These are phyloP conservation scores for Fusarium nisikadoi DNA, from an alignment of 2,329 filamentous ascomycete species.

Conservation along the genomic window DNA sequence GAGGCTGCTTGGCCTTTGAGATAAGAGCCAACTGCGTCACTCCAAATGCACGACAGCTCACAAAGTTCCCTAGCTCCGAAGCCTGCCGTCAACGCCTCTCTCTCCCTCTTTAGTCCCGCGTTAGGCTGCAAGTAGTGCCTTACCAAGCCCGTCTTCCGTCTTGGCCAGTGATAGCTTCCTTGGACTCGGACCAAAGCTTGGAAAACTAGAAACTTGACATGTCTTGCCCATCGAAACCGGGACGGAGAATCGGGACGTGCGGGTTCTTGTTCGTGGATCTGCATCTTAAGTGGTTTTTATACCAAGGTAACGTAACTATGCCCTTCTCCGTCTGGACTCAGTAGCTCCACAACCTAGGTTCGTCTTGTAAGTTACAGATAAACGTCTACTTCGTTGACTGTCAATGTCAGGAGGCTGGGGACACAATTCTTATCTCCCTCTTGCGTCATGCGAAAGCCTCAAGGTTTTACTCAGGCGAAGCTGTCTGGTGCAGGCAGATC, in stretches of 20 bases:
- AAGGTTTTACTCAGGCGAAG: neutral
- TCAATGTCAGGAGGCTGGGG: conserved; percentile 18
- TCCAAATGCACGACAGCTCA: conserved; percentile 21
- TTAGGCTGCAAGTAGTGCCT: conserved; percentile 14
- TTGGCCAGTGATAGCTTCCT: conserved; percentile 21
- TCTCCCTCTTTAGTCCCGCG: conserved; percentile 31
- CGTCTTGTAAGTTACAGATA: neutral
- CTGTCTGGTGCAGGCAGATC: neutral
- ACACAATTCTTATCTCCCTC: neutral
- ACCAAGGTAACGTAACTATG: neutral
- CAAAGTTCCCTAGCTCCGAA: conserved; percentile 14
- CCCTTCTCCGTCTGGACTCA: neutral
- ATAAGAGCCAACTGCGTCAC: conserved; percentile 21
- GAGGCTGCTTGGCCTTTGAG: neutral
- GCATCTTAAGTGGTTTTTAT: neutral
- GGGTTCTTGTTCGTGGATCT: conserved; percentile 3
- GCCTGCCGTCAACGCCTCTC: conserved; percentile 28
- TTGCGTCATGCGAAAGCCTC: neutral
- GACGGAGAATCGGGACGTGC: conserved; percentile 20
- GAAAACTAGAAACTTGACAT: conserved; percentile 14
- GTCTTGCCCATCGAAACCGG: conserved; percentile 13
- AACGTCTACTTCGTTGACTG: neutral
- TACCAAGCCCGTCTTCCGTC: conserved; percentile 10
- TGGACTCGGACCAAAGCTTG: conserved; percentile 14
- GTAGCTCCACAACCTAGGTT: neutral